Evolutionary conservation across 306 rosid species (phyloP).

Genomic region (Quercus cerris): DNA sequence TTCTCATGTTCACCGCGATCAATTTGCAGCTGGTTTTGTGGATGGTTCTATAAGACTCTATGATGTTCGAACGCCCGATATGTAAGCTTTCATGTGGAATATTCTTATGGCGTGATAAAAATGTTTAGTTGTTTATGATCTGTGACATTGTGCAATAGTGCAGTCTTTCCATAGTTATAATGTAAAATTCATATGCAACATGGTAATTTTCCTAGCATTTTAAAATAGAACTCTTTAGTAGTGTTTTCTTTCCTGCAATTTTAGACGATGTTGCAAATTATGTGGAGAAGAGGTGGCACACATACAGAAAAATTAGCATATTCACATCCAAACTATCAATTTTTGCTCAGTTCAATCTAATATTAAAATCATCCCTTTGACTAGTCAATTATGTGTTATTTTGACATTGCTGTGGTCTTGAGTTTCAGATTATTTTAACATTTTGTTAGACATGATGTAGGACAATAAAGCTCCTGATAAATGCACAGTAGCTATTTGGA

Average conservation of each 20-base stretch:
- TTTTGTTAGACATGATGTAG: background rate
- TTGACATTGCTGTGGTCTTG: background rate
- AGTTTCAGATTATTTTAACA: background rate
- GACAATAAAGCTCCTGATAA: background rate
- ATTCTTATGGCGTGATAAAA: background rate
- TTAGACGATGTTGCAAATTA: background rate
- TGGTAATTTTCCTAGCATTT: background rate
- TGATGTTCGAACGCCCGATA: conserved; percentile 79
- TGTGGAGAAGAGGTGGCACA: background rate
- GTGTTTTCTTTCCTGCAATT: background rate
- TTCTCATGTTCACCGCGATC: conserved; percentile 94
- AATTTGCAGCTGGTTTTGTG: conserved; percentile 87
- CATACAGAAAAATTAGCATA: background rate
- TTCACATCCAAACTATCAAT: background rate
- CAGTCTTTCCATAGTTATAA: background rate
- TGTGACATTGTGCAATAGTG: background rate
- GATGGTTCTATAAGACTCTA: conserved; percentile 91
- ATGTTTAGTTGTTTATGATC: background rate
- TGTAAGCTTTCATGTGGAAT: conserved; percentile 46
- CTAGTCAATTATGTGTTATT: too few relatives aligned
- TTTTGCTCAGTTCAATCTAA: background rate
- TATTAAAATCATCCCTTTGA: too few relatives aligned
- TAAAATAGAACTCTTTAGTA: background rate
- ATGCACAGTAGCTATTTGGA: background rate
- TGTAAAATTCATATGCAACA: background rate